Evolutionary conservation across 164 flowering plant species (phyloP).

Genomic region (Liriodendron chinense): DNA sequence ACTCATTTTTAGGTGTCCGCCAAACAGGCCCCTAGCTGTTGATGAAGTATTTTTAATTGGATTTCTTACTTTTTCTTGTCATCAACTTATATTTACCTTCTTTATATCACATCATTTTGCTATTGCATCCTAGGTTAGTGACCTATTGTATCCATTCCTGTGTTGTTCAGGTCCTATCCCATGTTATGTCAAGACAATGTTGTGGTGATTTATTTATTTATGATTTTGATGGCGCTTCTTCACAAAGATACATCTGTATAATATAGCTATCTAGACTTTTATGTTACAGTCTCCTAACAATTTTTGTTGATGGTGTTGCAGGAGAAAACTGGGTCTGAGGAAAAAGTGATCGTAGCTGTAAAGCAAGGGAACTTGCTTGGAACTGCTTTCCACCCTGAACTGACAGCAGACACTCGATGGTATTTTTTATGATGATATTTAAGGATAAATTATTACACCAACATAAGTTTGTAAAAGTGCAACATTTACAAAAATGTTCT

Average conservation of each 20-base stretch:
- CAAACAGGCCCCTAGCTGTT: too few relatives aligned
- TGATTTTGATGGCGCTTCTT: neutral
- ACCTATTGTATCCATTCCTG: neutral
- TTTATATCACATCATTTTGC: neutral
- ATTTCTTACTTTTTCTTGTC: neutral
- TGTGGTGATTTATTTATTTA: neutral
- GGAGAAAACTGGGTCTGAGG: conserved; percentile 40
- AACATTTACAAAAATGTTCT: neutral
- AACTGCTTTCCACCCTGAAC: conserved; percentile 95
- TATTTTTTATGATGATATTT: conserved; percentile 14
- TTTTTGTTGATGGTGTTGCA: conserved; percentile 15
- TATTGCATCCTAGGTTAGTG: neutral
- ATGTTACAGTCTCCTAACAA: neutral
- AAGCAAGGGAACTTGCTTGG: conserved; percentile 88
- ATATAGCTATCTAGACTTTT: neutral
- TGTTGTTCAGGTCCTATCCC: neutral
- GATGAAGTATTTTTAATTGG: too few relatives aligned
- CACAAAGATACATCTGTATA: neutral
- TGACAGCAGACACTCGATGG: conserved; percentile 94
- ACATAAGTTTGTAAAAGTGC: neutral
- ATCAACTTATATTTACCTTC: neutral
- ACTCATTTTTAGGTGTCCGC: too few relatives aligned
- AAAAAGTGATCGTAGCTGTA: conserved; percentile 84
- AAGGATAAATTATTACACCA: too few relatives aligned
- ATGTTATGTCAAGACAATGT: neutral